Base-by-base conservation (phyloP, 305 asterid species). In the Plantago coronopus region DNA sequence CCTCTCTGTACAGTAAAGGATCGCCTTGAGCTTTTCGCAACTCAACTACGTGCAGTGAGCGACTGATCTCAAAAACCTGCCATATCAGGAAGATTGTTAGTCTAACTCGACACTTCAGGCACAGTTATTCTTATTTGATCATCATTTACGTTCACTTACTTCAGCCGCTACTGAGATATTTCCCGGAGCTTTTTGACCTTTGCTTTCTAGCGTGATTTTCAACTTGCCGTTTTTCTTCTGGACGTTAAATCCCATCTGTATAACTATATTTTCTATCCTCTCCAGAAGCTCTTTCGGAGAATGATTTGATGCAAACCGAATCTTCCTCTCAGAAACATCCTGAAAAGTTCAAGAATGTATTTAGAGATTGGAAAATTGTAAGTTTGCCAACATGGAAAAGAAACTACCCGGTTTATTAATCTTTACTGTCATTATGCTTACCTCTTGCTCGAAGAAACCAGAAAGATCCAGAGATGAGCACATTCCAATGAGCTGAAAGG, bases 401-500 rank as follows among this genome's bases (percentile, higher is more conserved):
- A 23, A 57, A 54, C 48, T 62, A n/a, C 48, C 40, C 19, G 51
- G 57, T 18, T 50, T n/a, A n/a, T n/a, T n/a, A n/a, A n/a, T n/a
- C 15, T 9, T 43, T 49, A 50, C 5, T 17, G 25, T 67, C 18
- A 47, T 48, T 54, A 4, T 54, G 65, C 80, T 74, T 69, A 90
- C 97, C 85, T 91, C 97, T 61, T 89, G 79, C 74, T 93, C 98
- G 54, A 93, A 93, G 79, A 93, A 85, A 57, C 98, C 98, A 49
- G 98, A 93, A 64, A 93, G 94, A 72, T 93, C 98, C 3, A 93
- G 82, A 79, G 83, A 89, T 1, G 97, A 86, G 8, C 96, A 93
- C 98, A 89, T 93, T 66, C 96, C 96, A 63, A 93, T 93, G 65
- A 93, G 87, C 85, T 93, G 83, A 73, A 93, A 93, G 62, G 98